A percentile compares a stretch with the other conserved stretches of the same genome.
Conservation (phyloP, 371 early-diverging fungal species). For the Batkoa obscura region DNA sequence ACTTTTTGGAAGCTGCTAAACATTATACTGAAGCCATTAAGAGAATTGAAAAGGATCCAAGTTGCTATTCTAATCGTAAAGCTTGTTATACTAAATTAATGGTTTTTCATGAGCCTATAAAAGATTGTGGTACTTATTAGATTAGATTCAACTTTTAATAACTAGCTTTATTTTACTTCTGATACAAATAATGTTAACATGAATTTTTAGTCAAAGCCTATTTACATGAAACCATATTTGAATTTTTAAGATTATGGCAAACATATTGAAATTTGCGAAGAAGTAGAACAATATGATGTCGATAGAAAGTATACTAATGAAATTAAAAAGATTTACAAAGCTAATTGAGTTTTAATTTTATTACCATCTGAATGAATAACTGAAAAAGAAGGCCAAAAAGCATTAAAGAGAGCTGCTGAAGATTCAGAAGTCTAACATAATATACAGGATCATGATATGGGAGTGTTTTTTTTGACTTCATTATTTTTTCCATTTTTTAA, state of each 20-base stretch:
- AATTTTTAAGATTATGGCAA: slow-evolving; percentile 67
- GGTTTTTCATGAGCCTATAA: slow-evolving; percentile 84
- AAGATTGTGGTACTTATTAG: slow-evolving; percentile 82
- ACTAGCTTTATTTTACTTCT: slow-evolving; percentile 5
- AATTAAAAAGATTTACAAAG: slow-evolving; percentile 64
- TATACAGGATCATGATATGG: too few relatives aligned
- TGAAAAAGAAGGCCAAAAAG: slow-evolving; percentile 53
- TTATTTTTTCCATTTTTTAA: too few relatives aligned
- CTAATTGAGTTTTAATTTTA: slow-evolving; percentile 39
- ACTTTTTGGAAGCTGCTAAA: slow-evolving; percentile 81
- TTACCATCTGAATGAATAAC: slow-evolving; percentile 26
- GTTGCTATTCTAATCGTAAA: slow-evolving; percentile 90
- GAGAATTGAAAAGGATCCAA: slow-evolving; percentile 77
- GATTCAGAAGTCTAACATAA: slow-evolving; percentile 79
- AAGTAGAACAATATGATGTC: slow-evolving; percentile 55
- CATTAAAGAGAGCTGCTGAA: slow-evolving; percentile 58
- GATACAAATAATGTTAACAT: background rate
- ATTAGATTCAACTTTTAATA: slow-evolving; percentile 68
- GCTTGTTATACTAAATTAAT: slow-evolving; percentile 89
- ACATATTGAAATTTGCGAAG: slow-evolving; percentile 59
- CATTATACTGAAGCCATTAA: slow-evolving; percentile 93
- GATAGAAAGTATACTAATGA: slow-evolving; percentile 69
- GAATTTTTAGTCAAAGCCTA: slow-evolving; percentile 63
- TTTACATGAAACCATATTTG: slow-evolving; percentile 84
- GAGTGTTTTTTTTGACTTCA: too few relatives aligned